Base-by-base conservation (phyloP, 768 basidiomycete species). In the Russula vinacea region DNA sequence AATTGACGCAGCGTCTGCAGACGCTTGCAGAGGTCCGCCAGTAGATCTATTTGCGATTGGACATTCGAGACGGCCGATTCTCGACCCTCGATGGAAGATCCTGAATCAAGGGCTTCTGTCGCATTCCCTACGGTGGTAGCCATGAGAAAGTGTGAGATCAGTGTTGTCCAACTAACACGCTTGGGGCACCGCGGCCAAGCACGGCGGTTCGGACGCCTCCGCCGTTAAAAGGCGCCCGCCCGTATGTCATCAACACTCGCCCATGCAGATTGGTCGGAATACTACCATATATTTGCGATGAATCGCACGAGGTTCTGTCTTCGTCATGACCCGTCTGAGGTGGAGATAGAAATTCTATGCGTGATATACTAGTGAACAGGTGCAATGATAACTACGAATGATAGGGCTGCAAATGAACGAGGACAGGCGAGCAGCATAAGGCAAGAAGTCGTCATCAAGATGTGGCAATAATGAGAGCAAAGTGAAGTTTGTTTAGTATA, bases 21-120 rank as follows among this genome's bases (percentile, higher is more conserved):
- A n/a, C 68, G 62, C 62, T 51, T 62, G 56, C 51, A 47, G 45
- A 69, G 56, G 52, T 67, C 68, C n/a, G 59, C 40, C 42, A 69
- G 51, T 19, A 54, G 47, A 45, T 69, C 66, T 56, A 69, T 69
- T 39, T 69, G 68, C n/a, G 66, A 58, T 47, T 68, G 68, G 26
- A 64, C 51, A 26, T 17, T 54, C 56, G 62, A 35, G 39, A 57
- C 40, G 40, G 56, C 29, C 2, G 64, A 56, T 56, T 65, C 55
- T 45, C 9, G 54, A 40, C 52, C 59, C 29, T 65, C 64, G 26
- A 44, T 17, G 10, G 53, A 53, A 22, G 58, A n/a, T 10, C 47
- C 47, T 35, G 53, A 26, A 32, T 60, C 50, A 19, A 9, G 19
- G n/a, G 64, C 26, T 37, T 64, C 56, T 40, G 26, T 22, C 13